Evolutionary conservation across 139 green algal species (phyloP).

Genomic region (Coccomyxa sp.): DNA sequence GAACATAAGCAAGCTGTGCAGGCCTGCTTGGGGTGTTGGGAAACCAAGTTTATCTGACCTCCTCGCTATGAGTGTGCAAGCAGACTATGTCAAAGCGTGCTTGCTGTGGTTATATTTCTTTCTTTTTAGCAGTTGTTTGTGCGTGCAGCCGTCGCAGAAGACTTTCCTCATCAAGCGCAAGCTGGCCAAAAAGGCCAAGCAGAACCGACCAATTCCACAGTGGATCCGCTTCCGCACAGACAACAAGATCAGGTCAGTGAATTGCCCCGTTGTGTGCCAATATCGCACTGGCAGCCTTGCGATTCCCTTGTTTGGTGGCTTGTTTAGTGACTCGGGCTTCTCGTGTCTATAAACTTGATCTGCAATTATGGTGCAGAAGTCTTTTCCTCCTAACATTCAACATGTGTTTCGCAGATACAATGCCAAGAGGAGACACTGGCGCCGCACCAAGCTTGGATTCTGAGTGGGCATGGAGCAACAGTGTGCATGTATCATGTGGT

Average conservation of each 20-base stretch:
- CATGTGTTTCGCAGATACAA: slow-evolving; percentile 73
- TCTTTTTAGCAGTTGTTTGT: not conserved
- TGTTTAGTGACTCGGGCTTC: not conserved
- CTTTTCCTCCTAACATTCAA: not conserved
- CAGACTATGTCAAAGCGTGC: not conserved
- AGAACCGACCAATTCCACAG: slow-evolving; percentile 95
- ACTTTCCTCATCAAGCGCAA: slow-evolving; percentile 85
- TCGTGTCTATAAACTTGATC: too few species aligned
- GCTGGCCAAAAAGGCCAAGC: slow-evolving; percentile 94
- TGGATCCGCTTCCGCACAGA: slow-evolving; percentile 93
- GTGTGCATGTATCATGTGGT: too few species aligned
- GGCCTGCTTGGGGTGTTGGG: too few species aligned
- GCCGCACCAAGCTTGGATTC: slow-evolving; percentile 91
- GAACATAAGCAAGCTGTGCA: too few species aligned
- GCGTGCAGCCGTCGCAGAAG: slow-evolving; percentile 82
- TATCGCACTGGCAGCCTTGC: not conserved
- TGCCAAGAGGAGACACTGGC: slow-evolving; percentile 93
- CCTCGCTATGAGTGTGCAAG: not conserved
- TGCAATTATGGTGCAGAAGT: too few species aligned
- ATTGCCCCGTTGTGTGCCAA: too few species aligned
- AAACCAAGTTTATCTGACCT: too few species aligned
- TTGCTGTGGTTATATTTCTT: not conserved
- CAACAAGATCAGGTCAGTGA: slow-evolving; percentile 85
- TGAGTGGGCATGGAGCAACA: slow-evolving; percentile 22
- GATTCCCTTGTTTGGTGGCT: not conserved